Conservation (phyloP, 257 asterid genomes). For the Coffea eugenioides region DNA sequence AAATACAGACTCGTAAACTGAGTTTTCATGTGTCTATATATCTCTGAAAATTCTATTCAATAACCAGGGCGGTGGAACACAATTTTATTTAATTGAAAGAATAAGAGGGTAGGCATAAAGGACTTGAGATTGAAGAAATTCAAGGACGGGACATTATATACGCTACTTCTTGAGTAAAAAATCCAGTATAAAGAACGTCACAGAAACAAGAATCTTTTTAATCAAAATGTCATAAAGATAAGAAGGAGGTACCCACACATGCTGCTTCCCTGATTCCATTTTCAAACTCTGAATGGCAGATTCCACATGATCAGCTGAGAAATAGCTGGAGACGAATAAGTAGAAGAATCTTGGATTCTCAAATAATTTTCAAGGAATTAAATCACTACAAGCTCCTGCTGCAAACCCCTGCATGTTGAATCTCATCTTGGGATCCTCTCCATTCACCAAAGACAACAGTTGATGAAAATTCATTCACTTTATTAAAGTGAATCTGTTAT, state of each 20-base stretch:
- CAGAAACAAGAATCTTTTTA: neutral
- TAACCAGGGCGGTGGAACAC: too few species aligned
- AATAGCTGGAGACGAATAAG: neutral
- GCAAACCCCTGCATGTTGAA: neutral
- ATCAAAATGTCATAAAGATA: slow-evolving; percentile 30
- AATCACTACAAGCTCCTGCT: neutral
- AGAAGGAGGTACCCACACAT: slow-evolving; percentile 99
- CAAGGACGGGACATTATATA: neutral
- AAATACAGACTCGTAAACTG: neutral
- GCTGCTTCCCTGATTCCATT: slow-evolving; percentile 86
- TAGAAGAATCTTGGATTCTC: slow-evolving; percentile 2
- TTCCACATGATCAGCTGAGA: slow-evolving; percentile 74
- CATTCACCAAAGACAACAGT: neutral
- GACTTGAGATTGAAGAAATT: neutral
- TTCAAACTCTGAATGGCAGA: slow-evolving; percentile 64
- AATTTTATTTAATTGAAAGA: neutral
- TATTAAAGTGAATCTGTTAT: neutral
- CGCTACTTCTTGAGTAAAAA: neutral
- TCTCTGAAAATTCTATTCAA: neutral
- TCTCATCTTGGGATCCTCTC: neutral
- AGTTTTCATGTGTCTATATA: neutral
- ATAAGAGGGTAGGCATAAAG: neutral
- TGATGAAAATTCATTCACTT: neutral
- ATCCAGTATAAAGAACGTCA: neutral
- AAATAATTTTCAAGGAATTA: neutral